Conservation (phyloP, 2,329 filamentous ascomycete species). For the Pseudogymnoascus sp. region DNA sequence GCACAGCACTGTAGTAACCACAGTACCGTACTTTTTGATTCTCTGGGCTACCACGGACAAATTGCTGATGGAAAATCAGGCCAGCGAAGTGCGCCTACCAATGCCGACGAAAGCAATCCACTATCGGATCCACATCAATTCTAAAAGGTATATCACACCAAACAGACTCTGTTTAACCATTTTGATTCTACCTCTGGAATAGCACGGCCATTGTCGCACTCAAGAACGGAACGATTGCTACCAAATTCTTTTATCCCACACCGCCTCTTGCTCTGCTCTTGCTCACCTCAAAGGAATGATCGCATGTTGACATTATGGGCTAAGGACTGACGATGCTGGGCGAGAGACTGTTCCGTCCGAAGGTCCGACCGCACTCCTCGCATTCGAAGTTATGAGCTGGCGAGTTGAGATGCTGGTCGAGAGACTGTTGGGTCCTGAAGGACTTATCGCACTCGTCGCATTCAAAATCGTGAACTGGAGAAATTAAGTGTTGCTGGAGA, state of each 20-base stretch:
- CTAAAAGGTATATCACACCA: too few relatives aligned
- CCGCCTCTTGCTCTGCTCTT: not conserved
- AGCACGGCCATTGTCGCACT: not conserved
- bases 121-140: too few relatives aligned
- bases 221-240: not conserved
- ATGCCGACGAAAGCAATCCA: too few relatives aligned
- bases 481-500: slow-evolving; percentile 1
- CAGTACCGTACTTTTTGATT: not conserved
- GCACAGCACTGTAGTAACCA: not conserved
- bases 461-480: not conserved
- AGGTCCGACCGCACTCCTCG: not conserved
- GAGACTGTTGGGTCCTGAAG: not conserved
- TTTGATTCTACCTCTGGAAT: too few relatives aligned
- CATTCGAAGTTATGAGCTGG: slow-evolving; percentile 4
- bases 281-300: not conserved
- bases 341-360: not conserved
- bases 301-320: not conserved
- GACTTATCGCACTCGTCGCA: not conserved
- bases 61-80: too few relatives aligned
- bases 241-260: not conserved
- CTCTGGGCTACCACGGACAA: too few relatives aligned
- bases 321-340: slow-evolving; percentile 2
- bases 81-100: too few relatives aligned
- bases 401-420: too few relatives aligned
- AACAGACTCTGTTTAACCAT: too few relatives aligned